Base-by-base conservation (phyloP, 1,284 basidiomycete species). In the Malassezia dermatis region DNA sequence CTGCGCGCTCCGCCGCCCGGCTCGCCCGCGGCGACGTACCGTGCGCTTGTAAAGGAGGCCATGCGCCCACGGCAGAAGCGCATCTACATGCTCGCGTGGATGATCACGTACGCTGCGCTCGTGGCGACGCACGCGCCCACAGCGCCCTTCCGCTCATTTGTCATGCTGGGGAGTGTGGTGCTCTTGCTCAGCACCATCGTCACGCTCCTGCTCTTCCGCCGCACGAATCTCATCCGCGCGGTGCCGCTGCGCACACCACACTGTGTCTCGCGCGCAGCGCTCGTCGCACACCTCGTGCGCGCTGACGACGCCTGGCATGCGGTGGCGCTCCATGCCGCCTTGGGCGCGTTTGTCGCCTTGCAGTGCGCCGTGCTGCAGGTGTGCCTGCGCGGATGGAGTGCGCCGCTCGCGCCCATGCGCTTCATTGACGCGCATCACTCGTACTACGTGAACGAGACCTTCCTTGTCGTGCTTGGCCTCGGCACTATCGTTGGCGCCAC, bases 401-500 rank as follows among this genome's bases (percentile, higher is more conserved):
- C 39, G 3, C 23, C 41, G 13, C 35, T 13, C 56, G 57, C 51
- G 3, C 59, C 61, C 10, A 56, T 60, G 28, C 37, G 58, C 8
- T 68, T 58, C 57, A 59, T 68, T 21, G 53, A 59, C 0, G 61
- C 60, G 37, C 64, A 68, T 41, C 35, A 32, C n/a, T 53, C 64
- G 10, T 61, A 60, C 51, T 68, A 66, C 48, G 51, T 64, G 40
- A 66, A 68, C 48, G 66, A 68, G 52, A 53, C 64, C 7, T 63
- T 64, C 31, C 53, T 67, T 24, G 58, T 57, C 17, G 30, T 59
- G 7, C 8, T 63, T 13, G 54, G 45, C 13, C 45, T 58, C 3
- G 42, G 54, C 21, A 48, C 54, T 1, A 13, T 57, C 17, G 47
- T 60, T 3, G 64, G 55, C 15, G 51, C 50, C 1, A 23, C 24